Conservation (phyloP, 176 grass and related monocot species). For the Urochloa ruziziensis region DNA sequence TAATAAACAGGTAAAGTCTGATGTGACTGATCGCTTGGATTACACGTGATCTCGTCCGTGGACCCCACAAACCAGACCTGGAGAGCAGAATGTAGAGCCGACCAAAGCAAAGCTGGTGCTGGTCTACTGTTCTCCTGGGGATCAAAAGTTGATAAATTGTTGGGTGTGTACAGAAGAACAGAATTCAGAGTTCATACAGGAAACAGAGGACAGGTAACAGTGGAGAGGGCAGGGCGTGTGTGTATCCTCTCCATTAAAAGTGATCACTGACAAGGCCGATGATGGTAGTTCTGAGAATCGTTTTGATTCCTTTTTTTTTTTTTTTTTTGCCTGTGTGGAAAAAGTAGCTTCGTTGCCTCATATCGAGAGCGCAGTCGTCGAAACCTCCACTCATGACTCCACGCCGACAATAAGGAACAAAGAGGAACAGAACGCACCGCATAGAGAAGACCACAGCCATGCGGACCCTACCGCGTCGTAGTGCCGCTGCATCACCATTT, state of each 20-base stretch:
- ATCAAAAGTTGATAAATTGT: slow-evolving; percentile 4
- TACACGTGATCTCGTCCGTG: slow-evolving; percentile 15
- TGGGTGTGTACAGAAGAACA: not conserved
- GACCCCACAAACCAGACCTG: not conserved
- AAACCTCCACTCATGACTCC: too few relatives aligned
- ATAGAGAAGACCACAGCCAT: too few relatives aligned
- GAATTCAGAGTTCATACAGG: not conserved
- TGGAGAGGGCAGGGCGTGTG: not conserved
- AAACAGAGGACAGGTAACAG: not conserved
- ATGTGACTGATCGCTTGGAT: slow-evolving; percentile 32
- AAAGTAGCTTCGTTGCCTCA: not conserved
- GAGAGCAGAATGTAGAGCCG: slow-evolving; percentile 21
- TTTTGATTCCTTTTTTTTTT: too few relatives aligned
- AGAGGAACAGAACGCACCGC: too few relatives aligned
- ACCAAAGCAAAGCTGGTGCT: not conserved
- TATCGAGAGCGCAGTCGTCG: not conserved
- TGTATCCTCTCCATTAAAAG: not conserved
- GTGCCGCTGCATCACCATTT: too few relatives aligned
- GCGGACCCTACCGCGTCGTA: too few relatives aligned
- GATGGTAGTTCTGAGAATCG: not conserved
- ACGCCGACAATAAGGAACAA: too few relatives aligned
- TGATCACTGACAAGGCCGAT: not conserved
- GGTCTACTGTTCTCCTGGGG: not conserved
- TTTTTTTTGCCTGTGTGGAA: not conserved
- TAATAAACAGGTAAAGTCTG: not conserved